phyloP scores from a whole-genome alignment of 2,329 filamentous ascomycete species.

The Monilinia vaccinii-corymbosi region DNA sequence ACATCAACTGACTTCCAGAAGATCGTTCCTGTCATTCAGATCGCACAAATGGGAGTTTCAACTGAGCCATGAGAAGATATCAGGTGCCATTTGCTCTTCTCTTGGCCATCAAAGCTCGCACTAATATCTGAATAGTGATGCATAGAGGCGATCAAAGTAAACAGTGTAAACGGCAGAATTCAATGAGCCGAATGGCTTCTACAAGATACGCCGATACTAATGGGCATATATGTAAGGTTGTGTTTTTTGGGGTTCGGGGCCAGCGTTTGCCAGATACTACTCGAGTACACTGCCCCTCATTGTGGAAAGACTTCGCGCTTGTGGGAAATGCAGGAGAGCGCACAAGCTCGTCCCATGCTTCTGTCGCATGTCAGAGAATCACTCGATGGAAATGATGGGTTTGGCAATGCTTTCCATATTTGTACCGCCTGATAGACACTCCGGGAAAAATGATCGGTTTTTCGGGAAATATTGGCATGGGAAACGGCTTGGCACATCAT shows the following conservation, averaged over 20 bases:
- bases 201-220: background rate
- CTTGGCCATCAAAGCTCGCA: background rate
- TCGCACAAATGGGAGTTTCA: background rate
- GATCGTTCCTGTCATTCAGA: background rate
- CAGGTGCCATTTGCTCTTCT: background rate
- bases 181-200: background rate
- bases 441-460: background rate
- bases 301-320: background rate
- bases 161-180: background rate
- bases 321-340: background rate
- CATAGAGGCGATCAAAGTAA: background rate
- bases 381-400: background rate
- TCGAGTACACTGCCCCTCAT: background rate
- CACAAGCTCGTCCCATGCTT: background rate
- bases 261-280: background rate
- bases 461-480: background rate
- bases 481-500: background rate
- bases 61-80: background rate
- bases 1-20: background rate
- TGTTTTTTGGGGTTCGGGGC: background rate
- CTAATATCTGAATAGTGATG: background rate
- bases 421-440: conserved; percentile 3
- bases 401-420: background rate
- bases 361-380: background rate
- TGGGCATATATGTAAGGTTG: background rate